These are phyloP conservation scores for Mycogone perniciosa DNA, from an alignment of 2,329 filamentous ascomycete genomes.

Conservation along the genomic window DNA sequence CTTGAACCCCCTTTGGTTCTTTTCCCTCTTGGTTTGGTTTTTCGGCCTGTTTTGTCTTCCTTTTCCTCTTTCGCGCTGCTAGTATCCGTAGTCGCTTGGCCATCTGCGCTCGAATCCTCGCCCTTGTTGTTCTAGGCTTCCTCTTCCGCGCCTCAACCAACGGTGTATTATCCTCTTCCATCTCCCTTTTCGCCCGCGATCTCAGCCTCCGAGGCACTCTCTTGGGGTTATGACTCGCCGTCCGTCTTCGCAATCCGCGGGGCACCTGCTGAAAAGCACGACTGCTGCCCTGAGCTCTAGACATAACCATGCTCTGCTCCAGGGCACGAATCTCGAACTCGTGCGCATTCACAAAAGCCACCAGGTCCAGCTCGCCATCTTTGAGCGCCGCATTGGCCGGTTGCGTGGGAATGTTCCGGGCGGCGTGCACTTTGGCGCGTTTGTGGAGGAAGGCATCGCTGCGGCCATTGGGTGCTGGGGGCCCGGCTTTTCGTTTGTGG, in stretches of 20 bases:
- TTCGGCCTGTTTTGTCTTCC: slow-evolving; percentile 28
- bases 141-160: slow-evolving; percentile 61
- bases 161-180: slow-evolving; percentile 87
- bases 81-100: slow-evolving; percentile 64
- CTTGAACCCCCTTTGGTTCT: slow-evolving; percentile 9
- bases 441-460: slow-evolving; percentile 30
- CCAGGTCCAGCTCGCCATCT: slow-evolving; percentile 78
- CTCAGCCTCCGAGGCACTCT: slow-evolving; percentile 74
- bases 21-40: slow-evolving; percentile 11
- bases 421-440: slow-evolving; percentile 40
- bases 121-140: slow-evolving; percentile 52
- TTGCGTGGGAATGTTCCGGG: slow-evolving; percentile 46
- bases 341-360: slow-evolving; percentile 75
- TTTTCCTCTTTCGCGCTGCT: slow-evolving; percentile 47
- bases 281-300: slow-evolving; percentile 55
- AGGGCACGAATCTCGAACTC: slow-evolving; percentile 86
- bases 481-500: slow-evolving; percentile 23
- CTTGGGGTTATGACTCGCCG: slow-evolving; percentile 92
- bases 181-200: slow-evolving; percentile 62
- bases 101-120: slow-evolving; percentile 64
- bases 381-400: slow-evolving; percentile 45
- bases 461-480: slow-evolving; percentile 18
- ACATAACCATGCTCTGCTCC: slow-evolving; percentile 72
- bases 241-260: slow-evolving; percentile 73
- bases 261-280: slow-evolving; percentile 91